Base-by-base conservation (phyloP, 1,284 basidiomycete species). In the Wolfiporia cocos region DNA sequence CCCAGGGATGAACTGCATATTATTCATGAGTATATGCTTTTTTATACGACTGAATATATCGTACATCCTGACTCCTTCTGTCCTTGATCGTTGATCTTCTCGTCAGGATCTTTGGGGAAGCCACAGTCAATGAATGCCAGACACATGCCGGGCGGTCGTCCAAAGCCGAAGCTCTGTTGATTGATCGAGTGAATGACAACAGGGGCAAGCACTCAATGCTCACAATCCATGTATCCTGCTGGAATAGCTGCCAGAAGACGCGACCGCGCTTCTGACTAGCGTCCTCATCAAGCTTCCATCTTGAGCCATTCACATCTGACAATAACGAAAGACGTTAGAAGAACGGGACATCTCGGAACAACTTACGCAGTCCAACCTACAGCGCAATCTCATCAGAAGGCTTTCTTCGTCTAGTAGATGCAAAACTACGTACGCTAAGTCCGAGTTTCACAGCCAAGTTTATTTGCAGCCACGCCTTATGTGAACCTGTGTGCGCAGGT, bases 361-460 rank as follows among this genome's bases (percentile, higher is more conserved):
- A 35, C 76, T 42, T 58, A 85, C 82, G 80, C 33, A 86, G 64
- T 23, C 81, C 82, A 52, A 83, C 75, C 83, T 86, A n/a, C n/a
- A n/a, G n/a, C n/a, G 53, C 10, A 31, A 14, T 21, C 35, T 15
- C 22, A 41, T 36, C 18, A 44, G 17, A 9, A 5, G 35, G 34
- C 6, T 20, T n/a, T 20, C 10, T n/a, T 17, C 20, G 10, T 28
- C 15, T 26, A 38, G n/a, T 29, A 48, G 17, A 29, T 41, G 11
- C 47, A 9, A 44, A 18, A 23, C 11, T 15, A 64, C 68, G 53
- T 50, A 84, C 81, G 57, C 74, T 73, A 40, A 75, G 69, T 5
- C 70, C 74, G 31, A 81, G 56, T 48, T 77, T 71, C 26, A 76
- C 70, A 0, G 74, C 78, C 28, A 74, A 64, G 1, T 79, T 79